Conservation (phyloP, 2,329 filamentous ascomycete genomes). For the Fusarium luffae region DNA sequence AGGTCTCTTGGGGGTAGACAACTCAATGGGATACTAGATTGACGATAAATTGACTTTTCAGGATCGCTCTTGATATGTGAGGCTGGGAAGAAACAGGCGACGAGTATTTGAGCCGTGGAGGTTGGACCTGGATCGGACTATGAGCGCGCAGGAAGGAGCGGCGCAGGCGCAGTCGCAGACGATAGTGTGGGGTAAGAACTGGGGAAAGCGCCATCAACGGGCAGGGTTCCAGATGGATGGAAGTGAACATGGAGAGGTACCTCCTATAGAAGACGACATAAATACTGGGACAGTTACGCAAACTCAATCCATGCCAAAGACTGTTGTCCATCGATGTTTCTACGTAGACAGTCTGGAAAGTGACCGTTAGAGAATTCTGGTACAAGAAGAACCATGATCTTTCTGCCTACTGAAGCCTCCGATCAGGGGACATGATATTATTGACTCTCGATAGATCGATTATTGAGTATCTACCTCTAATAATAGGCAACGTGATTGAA, state of each 20-base stretch:
- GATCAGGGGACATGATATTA: background rate
- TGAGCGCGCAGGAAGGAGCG: constrained; percentile 9
- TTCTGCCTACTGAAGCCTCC: background rate
- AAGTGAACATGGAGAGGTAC: constrained; percentile 1
- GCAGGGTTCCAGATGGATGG: constrained; percentile 15
- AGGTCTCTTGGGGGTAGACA: background rate
- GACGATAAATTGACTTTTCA: background rate
- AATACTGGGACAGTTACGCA: background rate
- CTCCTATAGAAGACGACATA: background rate
- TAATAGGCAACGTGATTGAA: background rate
- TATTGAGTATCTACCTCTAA: background rate
- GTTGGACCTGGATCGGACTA: constrained; percentile 26
- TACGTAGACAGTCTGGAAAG: background rate
- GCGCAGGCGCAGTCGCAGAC: constrained; percentile 5
- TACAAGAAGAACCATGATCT: background rate
- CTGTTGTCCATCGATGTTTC: background rate
- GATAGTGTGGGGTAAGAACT: constrained; percentile 43
- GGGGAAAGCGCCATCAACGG: constrained; percentile 30
- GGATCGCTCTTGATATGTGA: constrained; percentile 1
- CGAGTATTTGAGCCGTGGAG: constrained; percentile 17
- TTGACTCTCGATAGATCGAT: background rate
- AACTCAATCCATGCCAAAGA: background rate
- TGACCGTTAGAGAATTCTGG: background rate
- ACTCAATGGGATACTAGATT: background rate
- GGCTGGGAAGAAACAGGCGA: constrained; percentile 30